Evolutionary conservation across 2,329 filamentous ascomycete species (phyloP).

Genomic region (Fusarium abutilonis): DNA sequence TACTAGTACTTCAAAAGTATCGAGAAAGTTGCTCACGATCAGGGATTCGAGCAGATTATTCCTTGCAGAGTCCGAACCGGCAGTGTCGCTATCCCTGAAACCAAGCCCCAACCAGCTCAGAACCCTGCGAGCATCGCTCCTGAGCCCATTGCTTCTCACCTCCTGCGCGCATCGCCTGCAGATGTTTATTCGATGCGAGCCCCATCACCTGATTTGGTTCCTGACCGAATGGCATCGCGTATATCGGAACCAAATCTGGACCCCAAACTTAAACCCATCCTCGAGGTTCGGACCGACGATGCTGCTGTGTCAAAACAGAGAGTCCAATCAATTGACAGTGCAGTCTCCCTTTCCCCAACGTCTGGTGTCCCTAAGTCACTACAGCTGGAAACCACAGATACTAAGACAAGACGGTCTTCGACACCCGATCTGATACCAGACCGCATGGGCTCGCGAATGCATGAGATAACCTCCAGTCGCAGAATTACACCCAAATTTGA

Average conservation of each 20-base stretch:
- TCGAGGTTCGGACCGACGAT: constrained; percentile 65
- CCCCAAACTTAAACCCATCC: constrained; percentile 56
- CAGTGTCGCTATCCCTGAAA: constrained; percentile 53
- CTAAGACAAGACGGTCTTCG: constrained; percentile 64
- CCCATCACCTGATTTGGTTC: constrained; percentile 68
- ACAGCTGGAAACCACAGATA: constrained; percentile 62
- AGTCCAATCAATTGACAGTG: constrained; percentile 57
- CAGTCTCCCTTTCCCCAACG: constrained; percentile 63
- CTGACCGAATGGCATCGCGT: constrained; percentile 69
- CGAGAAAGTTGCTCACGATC: constrained; percentile 68
- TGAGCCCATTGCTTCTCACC: constrained; percentile 65
- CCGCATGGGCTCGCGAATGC: constrained; percentile 68
- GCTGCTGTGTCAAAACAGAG: constrained; percentile 53
- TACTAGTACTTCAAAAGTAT: constrained; percentile 75
- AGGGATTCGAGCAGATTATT: constrained; percentile 67
- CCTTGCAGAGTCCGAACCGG: constrained; percentile 66
- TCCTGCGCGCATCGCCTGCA: constrained; percentile 64
- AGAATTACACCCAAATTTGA: constrained; percentile 62
- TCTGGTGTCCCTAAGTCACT: constrained; percentile 64
- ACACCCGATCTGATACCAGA: constrained; percentile 71
- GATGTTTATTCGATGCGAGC: constrained; percentile 65
- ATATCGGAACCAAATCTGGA: constrained; percentile 60
- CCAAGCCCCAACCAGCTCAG: constrained; percentile 56
- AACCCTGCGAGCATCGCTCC: constrained; percentile 61
- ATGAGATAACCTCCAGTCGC: constrained; percentile 57